phyloP scores from a whole-genome alignment of 2,329 filamentous ascomycete genomes.

The Chaetomiaceae sp. region DNA sequence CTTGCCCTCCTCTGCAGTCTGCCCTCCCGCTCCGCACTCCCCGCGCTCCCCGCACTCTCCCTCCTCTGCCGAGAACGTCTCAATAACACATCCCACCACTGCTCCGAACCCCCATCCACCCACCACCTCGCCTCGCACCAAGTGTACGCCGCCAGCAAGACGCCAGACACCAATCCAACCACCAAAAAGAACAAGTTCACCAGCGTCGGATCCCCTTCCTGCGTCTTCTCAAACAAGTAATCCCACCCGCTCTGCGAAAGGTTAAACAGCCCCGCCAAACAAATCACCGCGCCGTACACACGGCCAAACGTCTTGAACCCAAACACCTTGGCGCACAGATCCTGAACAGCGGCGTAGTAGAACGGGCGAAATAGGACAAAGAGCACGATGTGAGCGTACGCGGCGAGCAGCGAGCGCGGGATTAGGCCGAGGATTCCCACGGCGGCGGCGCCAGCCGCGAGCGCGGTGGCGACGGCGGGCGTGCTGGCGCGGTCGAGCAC shows the following conservation, averaged over 20 bases:
- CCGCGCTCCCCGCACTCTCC: too few relatives aligned
- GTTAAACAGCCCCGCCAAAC: constrained; percentile 74
- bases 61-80: constrained; percentile 14
- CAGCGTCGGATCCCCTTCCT: constrained; percentile 65
- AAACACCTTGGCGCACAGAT: constrained; percentile 88
- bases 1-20: too few relatives aligned
- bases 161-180: constrained; percentile 57
- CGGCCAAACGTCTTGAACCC: constrained; percentile 88
- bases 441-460: constrained; percentile 64
- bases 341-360: constrained; percentile 86
- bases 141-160: constrained; percentile 62
- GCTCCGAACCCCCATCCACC: constrained; percentile 29
- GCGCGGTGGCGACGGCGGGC: constrained; percentile 58
- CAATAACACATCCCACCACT: constrained; percentile 24
- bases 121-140: constrained; percentile 34
- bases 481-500: constrained; percentile 74
- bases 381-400: constrained; percentile 68
- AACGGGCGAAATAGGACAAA: constrained; percentile 83
- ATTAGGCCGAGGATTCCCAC: constrained; percentile 75
- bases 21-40: too few relatives aligned
- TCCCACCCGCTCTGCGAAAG: constrained; percentile 79
- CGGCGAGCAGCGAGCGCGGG: constrained; percentile 57
- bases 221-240: constrained; percentile 66
- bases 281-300: constrained; percentile 89
- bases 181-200: constrained; percentile 65